Percentiles rank a stretch among this genome's conserved stretches.
These are phyloP conservation scores for Ustilago nuda DNA, from an alignment of 1,284 basidiomycete genomes.

Conservation along the genomic window DNA sequence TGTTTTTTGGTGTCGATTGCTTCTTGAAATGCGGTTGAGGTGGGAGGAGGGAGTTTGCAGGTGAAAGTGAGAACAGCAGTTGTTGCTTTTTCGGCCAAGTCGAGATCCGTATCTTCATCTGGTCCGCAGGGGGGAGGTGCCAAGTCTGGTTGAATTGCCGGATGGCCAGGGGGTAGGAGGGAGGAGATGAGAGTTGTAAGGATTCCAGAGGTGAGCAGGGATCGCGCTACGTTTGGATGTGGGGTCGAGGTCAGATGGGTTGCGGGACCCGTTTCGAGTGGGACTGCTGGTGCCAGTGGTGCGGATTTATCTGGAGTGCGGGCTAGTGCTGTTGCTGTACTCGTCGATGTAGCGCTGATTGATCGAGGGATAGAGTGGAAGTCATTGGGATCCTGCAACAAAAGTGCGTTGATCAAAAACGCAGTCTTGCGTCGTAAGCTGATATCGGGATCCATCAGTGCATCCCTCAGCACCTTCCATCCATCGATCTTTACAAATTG, in stretches of 20 bases:
- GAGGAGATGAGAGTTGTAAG: constrained; percentile 61
- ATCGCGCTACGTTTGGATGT: constrained; percentile 62
- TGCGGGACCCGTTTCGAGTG: constrained; percentile 67
- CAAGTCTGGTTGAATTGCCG: constrained; percentile 31
- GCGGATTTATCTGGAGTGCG: constrained; percentile 4
- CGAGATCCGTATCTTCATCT: constrained; percentile 78
- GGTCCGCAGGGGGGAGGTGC: constrained; percentile 73
- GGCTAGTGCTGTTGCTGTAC: constrained; percentile 53
- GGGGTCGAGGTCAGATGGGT: constrained; percentile 42
- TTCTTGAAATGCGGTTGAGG: background rate
- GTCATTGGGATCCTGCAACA: constrained; percentile 73
- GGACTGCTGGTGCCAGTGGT: constrained; percentile 22
- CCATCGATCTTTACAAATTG: constrained; percentile 76
- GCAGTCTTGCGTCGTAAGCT: constrained; percentile 83
- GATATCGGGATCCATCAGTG: constrained; percentile 81
- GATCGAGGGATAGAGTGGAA: constrained; percentile 68
- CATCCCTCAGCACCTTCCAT: constrained; percentile 77
- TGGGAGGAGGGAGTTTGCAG: constrained; percentile 8
- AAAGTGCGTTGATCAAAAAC: constrained; percentile 84
- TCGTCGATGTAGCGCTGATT: constrained; percentile 69
- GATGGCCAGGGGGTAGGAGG: constrained; percentile 38
- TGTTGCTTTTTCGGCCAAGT: constrained; percentile 84
- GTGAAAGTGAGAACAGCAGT: constrained; percentile 72
- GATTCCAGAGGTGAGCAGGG: constrained; percentile 59
- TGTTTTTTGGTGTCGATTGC: constrained; percentile 6